These are phyloP conservation scores for Collybia nuda DNA, from an alignment of 768 basidiomycete species.

Conservation along the genomic window DNA sequence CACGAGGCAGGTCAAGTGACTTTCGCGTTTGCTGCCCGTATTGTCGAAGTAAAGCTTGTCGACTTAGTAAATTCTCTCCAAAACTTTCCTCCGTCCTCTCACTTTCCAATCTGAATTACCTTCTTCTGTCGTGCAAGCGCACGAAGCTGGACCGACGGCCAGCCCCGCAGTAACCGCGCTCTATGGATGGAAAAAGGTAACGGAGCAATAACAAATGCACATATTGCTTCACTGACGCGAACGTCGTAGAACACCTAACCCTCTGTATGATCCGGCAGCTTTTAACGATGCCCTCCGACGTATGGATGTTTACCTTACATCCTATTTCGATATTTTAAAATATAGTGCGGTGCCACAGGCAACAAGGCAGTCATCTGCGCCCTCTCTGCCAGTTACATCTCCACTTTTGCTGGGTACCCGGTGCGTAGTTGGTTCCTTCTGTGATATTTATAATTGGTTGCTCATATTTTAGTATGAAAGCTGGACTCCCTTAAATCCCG, in stretches of 20 bases:
- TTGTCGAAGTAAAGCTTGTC: conserved; percentile 4
- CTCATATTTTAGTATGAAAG: conserved; percentile 31
- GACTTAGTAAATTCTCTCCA: conserved; percentile 2
- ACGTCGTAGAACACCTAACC: conserved; percentile 49
- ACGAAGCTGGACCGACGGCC: conserved; percentile 73
- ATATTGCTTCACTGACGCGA: conserved; percentile 21
- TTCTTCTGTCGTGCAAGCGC: conserved; percentile 53
- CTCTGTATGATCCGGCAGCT: conserved; percentile 60
- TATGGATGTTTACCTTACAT: conserved; percentile 30
- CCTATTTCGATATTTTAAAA: conserved; percentile 11
- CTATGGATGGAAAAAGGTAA: conserved; percentile 80
- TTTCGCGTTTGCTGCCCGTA: conserved; percentile 21
- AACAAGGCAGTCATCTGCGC: conserved; percentile 91
- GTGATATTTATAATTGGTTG: neutral
- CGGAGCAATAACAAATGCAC: conserved; percentile 2
- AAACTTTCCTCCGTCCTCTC: conserved; percentile 9
- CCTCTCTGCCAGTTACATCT: conserved; percentile 87
- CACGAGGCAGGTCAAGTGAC: conserved; percentile 26
- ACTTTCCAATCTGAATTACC: conserved; percentile 14
- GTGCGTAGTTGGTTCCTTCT: conserved; percentile 33
- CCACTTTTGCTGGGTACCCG: conserved; percentile 91
- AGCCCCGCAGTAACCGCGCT: conserved; percentile 55
- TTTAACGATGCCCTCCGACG: conserved; percentile 69
- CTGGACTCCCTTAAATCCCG: conserved; percentile 95
- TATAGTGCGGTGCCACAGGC: conserved; percentile 37